Base-by-base conservation (phyloP, 306 rosid genomes). In the Castanea crenata region DNA sequence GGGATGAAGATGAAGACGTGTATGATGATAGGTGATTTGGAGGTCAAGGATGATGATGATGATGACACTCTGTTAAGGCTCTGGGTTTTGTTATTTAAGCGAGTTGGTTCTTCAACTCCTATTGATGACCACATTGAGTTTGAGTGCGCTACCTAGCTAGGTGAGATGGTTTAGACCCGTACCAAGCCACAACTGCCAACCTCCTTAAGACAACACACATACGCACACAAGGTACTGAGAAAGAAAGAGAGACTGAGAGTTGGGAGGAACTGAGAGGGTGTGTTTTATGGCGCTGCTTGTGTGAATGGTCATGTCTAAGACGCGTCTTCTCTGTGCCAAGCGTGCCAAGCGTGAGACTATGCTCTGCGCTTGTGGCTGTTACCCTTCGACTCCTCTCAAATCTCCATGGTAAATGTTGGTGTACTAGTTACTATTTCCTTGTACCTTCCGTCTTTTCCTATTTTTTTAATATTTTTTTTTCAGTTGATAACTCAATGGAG, bases 51-150 rank as follows among this genome's bases (percentile, higher is more conserved):
- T 21, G 70, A 9, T 3, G 27, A 20, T 15, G 52, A 11, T 2
- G 14, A 10, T 12, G 15, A 41, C 46, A 41, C 16, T 4, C 68
- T 68, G 19, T 68, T 32, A 12, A 18, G 13, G 51, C 19, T 38
- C 13, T 13, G 55, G 4, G 69, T 54, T 25, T 19, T 38, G 56
- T 41, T 38, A 41, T 41, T 80, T 20, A 55, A 32, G 75, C 44
- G 55, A 29, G 9, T 27, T 34, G 35, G 76, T 65, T 79, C 81
- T 8, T 21, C 65, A 31, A 69, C 16, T 3, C 13, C 51, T 19
- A 73, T 34, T 31, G 86, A 49, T 19, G 79, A 68, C 73, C 69
- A 19, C 83, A 83, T 74, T 41, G 81, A 44, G 41, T 23, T 16
- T 41, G 11, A 41, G 46, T 41, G 46, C 46, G 46, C 3, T 41